Percentiles rank a stretch among this genome's conserved stretches.
Conservation (phyloP, 139 green algal species). For the Helicosporidium sp. region DNA sequence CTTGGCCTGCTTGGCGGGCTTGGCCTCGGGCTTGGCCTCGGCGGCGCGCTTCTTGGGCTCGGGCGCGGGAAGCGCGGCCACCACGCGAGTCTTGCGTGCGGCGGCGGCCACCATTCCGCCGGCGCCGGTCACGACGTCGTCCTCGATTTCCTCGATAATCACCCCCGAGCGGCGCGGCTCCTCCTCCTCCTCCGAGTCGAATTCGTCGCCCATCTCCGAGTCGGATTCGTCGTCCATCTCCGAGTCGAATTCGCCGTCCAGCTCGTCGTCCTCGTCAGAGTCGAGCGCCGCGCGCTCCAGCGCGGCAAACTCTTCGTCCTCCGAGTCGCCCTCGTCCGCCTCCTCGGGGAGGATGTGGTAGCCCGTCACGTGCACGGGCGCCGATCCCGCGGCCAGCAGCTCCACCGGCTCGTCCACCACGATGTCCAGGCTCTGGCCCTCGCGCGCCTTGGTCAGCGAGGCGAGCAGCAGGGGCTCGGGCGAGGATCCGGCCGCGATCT, state of each 20-base stretch:
- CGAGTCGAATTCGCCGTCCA: constrained; percentile 6
- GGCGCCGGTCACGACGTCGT: no score
- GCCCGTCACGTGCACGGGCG: constrained; percentile 50
- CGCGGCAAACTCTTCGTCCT: background rate
- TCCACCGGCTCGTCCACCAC: constrained; percentile 54
- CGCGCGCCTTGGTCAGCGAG: constrained; percentile 7
- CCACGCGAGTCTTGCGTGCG: constrained; percentile 11
- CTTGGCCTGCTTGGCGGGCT: constrained; percentile 3
- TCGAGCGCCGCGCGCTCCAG: background rate
- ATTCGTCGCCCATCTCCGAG: constrained; percentile 3
- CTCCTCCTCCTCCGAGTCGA: constrained; percentile 1
- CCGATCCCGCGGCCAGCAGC: constrained; percentile 38
- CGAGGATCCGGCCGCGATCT: no score
- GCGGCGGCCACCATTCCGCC: background rate
- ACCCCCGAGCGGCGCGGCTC: no score
- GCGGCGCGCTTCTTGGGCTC: constrained; percentile 1
- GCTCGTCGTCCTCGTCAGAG: constrained; percentile 12
- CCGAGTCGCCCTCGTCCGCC: background rate
- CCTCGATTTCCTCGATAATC: no score
- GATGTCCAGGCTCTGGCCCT: constrained; percentile 46
- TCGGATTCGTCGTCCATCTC: constrained; percentile 8
- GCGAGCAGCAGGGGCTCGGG: constrained; percentile 12
- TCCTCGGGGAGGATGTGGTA: constrained; percentile 48
- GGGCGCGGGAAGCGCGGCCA: background rate
- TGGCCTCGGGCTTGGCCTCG: background rate